Percentiles rank a stretch among this genome's conserved stretches.
phyloP scores from a whole-genome alignment of 2,329 filamentous ascomycete species.

The Pyrenophora teres region DNA sequence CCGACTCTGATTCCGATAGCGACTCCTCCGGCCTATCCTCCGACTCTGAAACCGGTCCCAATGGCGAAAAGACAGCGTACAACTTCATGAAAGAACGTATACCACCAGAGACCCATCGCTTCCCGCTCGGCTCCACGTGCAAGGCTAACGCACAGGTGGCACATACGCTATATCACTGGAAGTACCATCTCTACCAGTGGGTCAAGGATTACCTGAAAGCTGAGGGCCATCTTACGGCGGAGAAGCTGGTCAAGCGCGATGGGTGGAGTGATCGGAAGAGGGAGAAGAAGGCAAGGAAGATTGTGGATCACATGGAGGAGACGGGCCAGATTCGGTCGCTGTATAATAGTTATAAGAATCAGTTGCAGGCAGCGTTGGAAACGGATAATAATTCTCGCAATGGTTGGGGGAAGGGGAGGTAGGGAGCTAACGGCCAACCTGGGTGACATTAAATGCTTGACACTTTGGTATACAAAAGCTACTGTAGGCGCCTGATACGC shows the following conservation, averaged over 20 bases:
- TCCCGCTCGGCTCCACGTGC: conserved; percentile 52
- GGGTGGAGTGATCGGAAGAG: conserved; percentile 64
- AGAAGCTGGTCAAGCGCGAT: conserved; percentile 65
- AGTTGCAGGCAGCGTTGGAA: conserved; percentile 50
- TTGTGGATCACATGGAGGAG: conserved; percentile 68
- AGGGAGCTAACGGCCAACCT: not conserved
- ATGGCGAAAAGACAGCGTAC: conserved; percentile 33
- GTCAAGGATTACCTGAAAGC: conserved; percentile 65
- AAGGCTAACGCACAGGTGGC: conserved; percentile 69
- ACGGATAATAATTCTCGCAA: conserved; percentile 25
- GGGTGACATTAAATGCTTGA: too few relatives aligned
- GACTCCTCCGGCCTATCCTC: conserved; percentile 26
- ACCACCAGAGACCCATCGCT: conserved; percentile 34
- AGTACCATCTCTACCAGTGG: conserved; percentile 72
- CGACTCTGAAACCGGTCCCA: conserved; percentile 22
- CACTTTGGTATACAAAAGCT: not conserved
- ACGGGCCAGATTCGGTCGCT: conserved; percentile 64
- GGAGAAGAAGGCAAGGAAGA: conserved; percentile 63
- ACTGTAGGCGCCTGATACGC: too few relatives aligned
- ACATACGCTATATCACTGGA: conserved; percentile 77
- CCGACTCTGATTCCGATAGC: conserved; percentile 31
- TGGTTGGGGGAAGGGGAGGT: conserved; percentile 6
- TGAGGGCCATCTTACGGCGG: conserved; percentile 62
- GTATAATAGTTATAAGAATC: conserved; percentile 68
- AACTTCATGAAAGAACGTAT: conserved; percentile 35